Evolutionary conservation across 495 filamentous ascomycete species (phyloP), one percentile per base, ranked within the genome.

Genomic region (Lasiosphaeria miniovina): DNA sequence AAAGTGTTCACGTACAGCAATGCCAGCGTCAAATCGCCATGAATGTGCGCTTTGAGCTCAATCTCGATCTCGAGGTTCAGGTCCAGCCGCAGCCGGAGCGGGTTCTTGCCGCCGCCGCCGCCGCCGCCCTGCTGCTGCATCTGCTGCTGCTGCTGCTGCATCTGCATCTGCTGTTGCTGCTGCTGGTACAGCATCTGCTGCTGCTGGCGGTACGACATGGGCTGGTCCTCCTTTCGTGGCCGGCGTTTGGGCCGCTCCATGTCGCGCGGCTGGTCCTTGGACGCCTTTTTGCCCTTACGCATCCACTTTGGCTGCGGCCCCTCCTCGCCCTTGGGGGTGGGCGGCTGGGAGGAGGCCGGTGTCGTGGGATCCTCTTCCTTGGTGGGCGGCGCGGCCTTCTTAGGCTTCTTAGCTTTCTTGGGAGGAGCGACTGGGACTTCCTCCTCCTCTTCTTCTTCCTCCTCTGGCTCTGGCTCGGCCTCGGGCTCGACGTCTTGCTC

Each of bases 31-130:
- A 96, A 76, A 79, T 96, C 92, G 73, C 92, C 90, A 67, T 93
- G 89, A 70, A 96, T 94, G 76, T 90, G 89, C 17, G 92, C 92
- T 83, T 95, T 95, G 1, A 96, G 77, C 70, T 91, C 86, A 36
- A 96, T 86, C 79, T 95, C 89, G 63, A 96, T 84, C 70, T 96
- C 92, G 51, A 96, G 75, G 74, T 96, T 95, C 53, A 96, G 69
- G 70, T 96, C 91, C 56, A 96, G 71, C 54, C 92, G 73, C 75
- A 96, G 65, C 64, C 84, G 80, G 60, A 96, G 73, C 71, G 92
- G 87, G 71, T 93, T 87, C 65, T 86, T 85, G 51, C 79, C 82
- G 32, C 80, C 82, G 9, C 72, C 75, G 5, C 74, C 78, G 4
- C 74, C 72, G 63, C 56, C 54, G 65, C 61, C 38, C 50, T 63